Conservation (phyloP, 805 yeast species). For the Hagleromyces aurorensis region DNA sequence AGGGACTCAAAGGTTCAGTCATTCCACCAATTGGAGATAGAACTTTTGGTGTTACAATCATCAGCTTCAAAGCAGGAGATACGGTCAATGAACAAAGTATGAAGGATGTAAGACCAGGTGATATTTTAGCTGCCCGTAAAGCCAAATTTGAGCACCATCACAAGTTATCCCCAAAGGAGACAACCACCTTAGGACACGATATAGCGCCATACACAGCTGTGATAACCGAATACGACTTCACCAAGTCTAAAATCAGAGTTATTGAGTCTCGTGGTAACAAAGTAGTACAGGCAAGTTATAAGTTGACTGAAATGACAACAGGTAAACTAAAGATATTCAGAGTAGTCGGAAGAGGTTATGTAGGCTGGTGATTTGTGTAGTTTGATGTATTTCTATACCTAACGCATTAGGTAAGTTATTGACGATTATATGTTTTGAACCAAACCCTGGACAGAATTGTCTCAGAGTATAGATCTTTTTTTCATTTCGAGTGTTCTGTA, state of each 20-base stretch:
- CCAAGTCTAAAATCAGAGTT: slow-evolving; percentile 63
- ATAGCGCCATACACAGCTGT: slow-evolving; percentile 50
- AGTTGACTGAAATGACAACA: slow-evolving; percentile 60
- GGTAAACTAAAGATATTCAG: slow-evolving; percentile 81
- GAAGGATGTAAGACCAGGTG: slow-evolving; percentile 75
- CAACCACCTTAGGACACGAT: slow-evolving; percentile 50
- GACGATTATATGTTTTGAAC: too few species aligned
- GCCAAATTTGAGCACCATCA: slow-evolving; percentile 67
- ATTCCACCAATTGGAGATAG: slow-evolving; percentile 56
- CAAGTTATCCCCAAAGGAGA: slow-evolving; percentile 41
- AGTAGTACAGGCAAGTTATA: slow-evolving; percentile 53
- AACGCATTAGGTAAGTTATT: too few species aligned
- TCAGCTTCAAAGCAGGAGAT: slow-evolving; percentile 48
- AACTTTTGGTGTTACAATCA: slow-evolving; percentile 50
- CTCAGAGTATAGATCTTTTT: not conserved
- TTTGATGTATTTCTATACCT: not conserved
- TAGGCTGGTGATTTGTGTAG: slow-evolving; percentile 50
- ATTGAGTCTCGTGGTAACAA: slow-evolving; percentile 49
- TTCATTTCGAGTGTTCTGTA: slow-evolving; percentile 2
- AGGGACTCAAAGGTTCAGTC: slow-evolving; percentile 33
- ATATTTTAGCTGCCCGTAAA: slow-evolving; percentile 64
- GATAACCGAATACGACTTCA: slow-evolving; percentile 64
- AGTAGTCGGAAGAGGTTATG: slow-evolving; percentile 60
- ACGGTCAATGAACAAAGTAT: slow-evolving; percentile 40
- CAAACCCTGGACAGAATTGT: slow-evolving; percentile 1